Conservation (phyloP, 2,329 filamentous ascomycete genomes). For the Exophiala mesophila region DNA sequence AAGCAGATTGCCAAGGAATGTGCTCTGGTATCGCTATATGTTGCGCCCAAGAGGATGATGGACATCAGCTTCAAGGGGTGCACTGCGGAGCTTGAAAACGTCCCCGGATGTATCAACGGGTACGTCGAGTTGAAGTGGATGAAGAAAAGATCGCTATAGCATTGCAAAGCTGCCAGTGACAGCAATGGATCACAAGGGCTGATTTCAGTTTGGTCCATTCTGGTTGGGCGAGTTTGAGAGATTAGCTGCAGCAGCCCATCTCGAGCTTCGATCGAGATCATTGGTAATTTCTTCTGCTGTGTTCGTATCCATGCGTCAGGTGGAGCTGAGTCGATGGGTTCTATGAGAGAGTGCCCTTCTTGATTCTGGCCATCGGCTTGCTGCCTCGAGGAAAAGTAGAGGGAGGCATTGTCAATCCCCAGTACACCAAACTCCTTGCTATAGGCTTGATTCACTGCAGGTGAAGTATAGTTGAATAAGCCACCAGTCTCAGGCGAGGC, state of each 20-base stretch:
- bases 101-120: slow-evolving; percentile 54
- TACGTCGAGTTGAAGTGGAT: slow-evolving; percentile 56
- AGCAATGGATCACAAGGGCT: slow-evolving; percentile 49
- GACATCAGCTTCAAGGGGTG: slow-evolving; percentile 52
- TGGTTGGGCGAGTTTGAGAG: slow-evolving; percentile 43
- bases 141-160: slow-evolving; percentile 56
- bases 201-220: slow-evolving; percentile 44
- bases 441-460: too few species aligned
- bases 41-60: slow-evolving; percentile 54
- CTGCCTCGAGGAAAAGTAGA: too few species aligned
- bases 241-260: slow-evolving; percentile 46
- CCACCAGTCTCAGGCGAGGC: too few species aligned
- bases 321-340: too few species aligned
- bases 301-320: too few species aligned
- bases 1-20: slow-evolving; percentile 58
- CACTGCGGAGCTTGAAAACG: slow-evolving; percentile 47
- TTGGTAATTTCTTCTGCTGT: background rate
- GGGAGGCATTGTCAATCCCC: too few species aligned
- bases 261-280: slow-evolving; percentile 31
- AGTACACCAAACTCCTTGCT: too few species aligned
- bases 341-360: too few species aligned
- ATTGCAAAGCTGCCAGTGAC: slow-evolving; percentile 47
- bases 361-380: too few species aligned
- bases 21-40: slow-evolving; percentile 54
- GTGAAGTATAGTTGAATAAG: too few species aligned